Base-by-base conservation (phyloP, 768 basidiomycete species). In the Mycena polygramma region DNA sequence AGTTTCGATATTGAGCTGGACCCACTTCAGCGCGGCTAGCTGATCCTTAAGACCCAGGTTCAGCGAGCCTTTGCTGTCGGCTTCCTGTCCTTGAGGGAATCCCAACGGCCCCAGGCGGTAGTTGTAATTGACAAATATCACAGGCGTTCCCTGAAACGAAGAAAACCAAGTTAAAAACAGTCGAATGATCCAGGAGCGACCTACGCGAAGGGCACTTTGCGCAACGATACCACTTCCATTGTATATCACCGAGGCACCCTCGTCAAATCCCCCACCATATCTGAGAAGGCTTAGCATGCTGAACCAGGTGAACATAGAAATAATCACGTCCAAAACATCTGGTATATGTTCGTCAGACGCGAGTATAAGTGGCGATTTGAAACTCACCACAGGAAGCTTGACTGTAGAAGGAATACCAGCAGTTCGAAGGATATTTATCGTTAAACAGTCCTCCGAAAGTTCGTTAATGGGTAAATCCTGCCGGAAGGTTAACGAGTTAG, bases 361-460 rank as follows among this genome's bases (percentile, higher is more conserved):
- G 11, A 41, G 15, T 2, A 5, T 41, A 10, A 1, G 5, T 10
- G 15, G 8, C 11, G 11, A 1, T 7, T 11, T 20, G 1, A 20
- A 24, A 66, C 69, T 54, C 53, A 70, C 69, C 57, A 72, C 81
- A 11, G 85, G 84, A 4, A 86, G 75, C 54, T 78, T 78, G 1
- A 80, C 78, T 57, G 74, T 71, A 1, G 74, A 11, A 7, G 66
- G 46, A 13, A 78, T 69, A 13, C 83, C 82, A 0, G 83, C 79
- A 0, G 90, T 89, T 22, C 88, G 80, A 63, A 87, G 88, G 6
- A 91, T 79, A 73, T 91, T 90, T 64, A 91, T 81, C 30, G 88
- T 89, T 54, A 91, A 77, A 75, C 89, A 91, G 65, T 91, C 89
- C 75, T 91, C 90, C 24, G 88, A 87, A 48, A 77, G 84, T 74